phyloP scores from a whole-genome alignment of 2,329 filamentous ascomycete species.

The Penicillium sp. region DNA sequence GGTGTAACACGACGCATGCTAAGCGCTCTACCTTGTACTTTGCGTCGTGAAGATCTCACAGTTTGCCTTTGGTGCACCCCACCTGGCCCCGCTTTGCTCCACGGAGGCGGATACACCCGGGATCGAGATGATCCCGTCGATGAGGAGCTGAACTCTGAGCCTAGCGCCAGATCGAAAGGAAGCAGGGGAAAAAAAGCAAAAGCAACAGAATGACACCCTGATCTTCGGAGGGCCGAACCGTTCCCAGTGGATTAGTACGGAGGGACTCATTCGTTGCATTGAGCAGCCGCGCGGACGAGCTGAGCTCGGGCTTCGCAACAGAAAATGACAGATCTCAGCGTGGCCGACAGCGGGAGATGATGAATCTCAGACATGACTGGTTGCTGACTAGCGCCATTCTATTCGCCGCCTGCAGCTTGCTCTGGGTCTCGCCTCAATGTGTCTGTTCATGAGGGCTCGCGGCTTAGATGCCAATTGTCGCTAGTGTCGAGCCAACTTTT shows the following conservation, averaged over 20 bases:
- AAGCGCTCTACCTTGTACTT: slow-evolving; percentile 9
- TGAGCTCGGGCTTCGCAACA: slow-evolving; percentile 17
- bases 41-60: background rate
- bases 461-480: slow-evolving; percentile 11
- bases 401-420: slow-evolving; percentile 19
- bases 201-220: background rate
- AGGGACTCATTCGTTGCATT: slow-evolving; percentile 17
- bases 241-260: slow-evolving; percentile 17
- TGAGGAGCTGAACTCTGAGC: background rate
- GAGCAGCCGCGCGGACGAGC: slow-evolving; percentile 13
- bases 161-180: background rate
- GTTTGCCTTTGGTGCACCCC: slow-evolving; percentile 3
- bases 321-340: slow-evolving; percentile 27
- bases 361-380: slow-evolving; percentile 14
- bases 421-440: slow-evolving; percentile 18
- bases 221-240: background rate
- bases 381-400: slow-evolving; percentile 4
- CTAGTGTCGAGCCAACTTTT: slow-evolving; percentile 6
- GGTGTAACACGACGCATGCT: slow-evolving; percentile 24
- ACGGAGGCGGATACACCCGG: slow-evolving; percentile 7
- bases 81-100: slow-evolving; percentile 1
- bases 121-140: background rate
- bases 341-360: slow-evolving; percentile 4
- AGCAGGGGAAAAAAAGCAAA: slow-evolving; percentile 3
- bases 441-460: slow-evolving; percentile 7